These are phyloP conservation scores for Irpex sp. DNA, from an alignment of 1,284 basidiomycete genomes.

Conservation along the genomic window DNA sequence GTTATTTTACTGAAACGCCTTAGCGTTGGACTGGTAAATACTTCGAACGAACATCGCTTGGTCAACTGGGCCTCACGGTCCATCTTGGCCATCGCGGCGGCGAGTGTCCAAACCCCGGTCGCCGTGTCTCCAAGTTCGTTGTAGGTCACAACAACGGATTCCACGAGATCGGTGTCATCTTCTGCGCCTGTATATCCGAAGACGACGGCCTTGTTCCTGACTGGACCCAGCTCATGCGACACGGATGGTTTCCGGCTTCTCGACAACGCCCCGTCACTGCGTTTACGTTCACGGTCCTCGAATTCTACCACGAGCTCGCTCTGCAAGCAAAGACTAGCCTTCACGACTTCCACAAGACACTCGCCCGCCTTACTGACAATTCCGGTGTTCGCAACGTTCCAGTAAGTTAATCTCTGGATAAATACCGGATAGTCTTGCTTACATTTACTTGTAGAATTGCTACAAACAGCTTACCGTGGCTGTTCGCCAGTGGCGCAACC, in stretches of 20 bases:
- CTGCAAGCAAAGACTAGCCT: slow-evolving; percentile 13
- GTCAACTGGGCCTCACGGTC: slow-evolving; percentile 5
- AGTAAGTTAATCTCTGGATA: not conserved
- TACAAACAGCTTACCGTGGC: not conserved
- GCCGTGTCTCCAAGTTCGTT: not conserved
- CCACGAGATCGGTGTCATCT: slow-evolving; percentile 2
- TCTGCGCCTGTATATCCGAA: slow-evolving; percentile 4
- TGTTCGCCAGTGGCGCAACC: slow-evolving; percentile 16
- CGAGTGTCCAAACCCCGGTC: not conserved
- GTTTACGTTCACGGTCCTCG: slow-evolving; percentile 14
- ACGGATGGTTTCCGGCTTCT: slow-evolving; percentile 14
- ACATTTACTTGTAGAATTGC: not conserved
- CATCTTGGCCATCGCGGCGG: slow-evolving; percentile 12
- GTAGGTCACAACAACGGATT: slow-evolving; percentile 8
- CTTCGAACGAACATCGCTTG: slow-evolving; percentile 1
- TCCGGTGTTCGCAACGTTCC: not conserved
- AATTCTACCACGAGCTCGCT: slow-evolving; percentile 14
- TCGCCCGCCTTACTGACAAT: slow-evolving; percentile 15
- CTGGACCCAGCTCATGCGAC: slow-evolving; percentile 13
- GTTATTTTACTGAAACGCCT: not conserved
- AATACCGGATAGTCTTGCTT: not conserved
- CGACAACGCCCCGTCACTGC: slow-evolving; percentile 11
- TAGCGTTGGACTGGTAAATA: not conserved
- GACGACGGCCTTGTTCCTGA: not conserved
- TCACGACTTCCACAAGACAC: slow-evolving; percentile 17